Evolutionary conservation across 2,329 filamentous ascomycete genomes (phyloP).

Genomic region (Fusarium sp.): DNA sequence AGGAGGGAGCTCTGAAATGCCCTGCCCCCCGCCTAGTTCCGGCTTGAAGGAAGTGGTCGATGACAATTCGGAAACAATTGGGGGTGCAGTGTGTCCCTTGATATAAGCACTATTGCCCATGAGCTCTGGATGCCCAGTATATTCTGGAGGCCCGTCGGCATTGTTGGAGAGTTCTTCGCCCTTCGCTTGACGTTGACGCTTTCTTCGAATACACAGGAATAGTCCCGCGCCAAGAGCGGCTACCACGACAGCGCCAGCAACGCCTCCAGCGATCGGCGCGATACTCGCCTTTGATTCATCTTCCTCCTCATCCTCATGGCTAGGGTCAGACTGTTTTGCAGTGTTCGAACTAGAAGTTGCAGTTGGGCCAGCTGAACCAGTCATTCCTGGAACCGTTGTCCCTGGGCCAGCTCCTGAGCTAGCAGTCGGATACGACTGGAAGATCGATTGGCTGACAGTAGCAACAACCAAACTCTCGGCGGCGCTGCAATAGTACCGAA

Average conservation of each 20-base stretch:
- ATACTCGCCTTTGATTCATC: constrained; percentile 34
- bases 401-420: constrained; percentile 19
- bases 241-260: constrained; percentile 41
- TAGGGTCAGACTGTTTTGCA: neutral
- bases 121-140: constrained; percentile 48
- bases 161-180: constrained; percentile 36
- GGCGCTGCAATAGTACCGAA: constrained; percentile 60
- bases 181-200: constrained; percentile 39
- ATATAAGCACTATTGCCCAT: constrained; percentile 30
- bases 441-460: constrained; percentile 52
- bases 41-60: constrained; percentile 38
- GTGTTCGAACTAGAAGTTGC: neutral
- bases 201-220: constrained; percentile 51
- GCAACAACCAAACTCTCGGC: constrained; percentile 54
- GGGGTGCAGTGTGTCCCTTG: constrained; percentile 8
- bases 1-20: constrained; percentile 35
- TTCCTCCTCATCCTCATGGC: neutral
- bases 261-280: constrained; percentile 48
- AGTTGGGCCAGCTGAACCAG: constrained; percentile 18
- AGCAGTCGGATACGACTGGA: constrained; percentile 22
- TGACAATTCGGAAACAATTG: constrained; percentile 31
- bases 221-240: constrained; percentile 43
- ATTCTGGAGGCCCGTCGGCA: constrained; percentile 26
- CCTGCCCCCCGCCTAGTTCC: constrained; percentile 36
- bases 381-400: constrained; percentile 19